phyloP scores from a whole-genome alignment of 1,139 yeast genomes.

The Torulaspora pretoriensis region DNA sequence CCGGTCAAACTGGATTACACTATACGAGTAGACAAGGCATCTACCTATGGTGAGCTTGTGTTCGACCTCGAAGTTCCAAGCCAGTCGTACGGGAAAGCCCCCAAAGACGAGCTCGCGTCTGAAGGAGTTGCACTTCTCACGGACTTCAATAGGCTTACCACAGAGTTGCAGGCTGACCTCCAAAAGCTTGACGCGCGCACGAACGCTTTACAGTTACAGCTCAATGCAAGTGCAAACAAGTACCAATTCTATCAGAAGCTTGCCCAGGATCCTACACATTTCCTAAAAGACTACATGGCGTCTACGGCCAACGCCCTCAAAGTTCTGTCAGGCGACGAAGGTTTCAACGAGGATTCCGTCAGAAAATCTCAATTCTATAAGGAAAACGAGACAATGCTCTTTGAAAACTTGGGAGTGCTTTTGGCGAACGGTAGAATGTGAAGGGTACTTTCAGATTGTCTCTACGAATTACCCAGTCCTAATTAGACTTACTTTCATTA shows the following conservation, averaged over 20 bases:
- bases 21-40: slow-evolving; percentile 67
- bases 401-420: slow-evolving; percentile 72
- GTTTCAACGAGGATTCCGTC: slow-evolving; percentile 85
- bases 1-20: slow-evolving; percentile 76
- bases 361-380: slow-evolving; percentile 78
- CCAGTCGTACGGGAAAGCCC: slow-evolving; percentile 3
- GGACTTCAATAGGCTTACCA: slow-evolving; percentile 49
- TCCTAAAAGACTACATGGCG: slow-evolving; percentile 67
- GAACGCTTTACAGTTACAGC: slow-evolving; percentile 33
- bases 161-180: slow-evolving; percentile 43
- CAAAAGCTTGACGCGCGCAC: slow-evolving; percentile 28
- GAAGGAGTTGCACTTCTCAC: slow-evolving; percentile 42
- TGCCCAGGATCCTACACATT: slow-evolving; percentile 70
- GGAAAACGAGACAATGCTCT: slow-evolving; percentile 58
- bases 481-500: neutral
- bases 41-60: slow-evolving; percentile 76
- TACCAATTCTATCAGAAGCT: slow-evolving; percentile 71
- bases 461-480: neutral
- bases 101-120: slow-evolving; percentile 35
- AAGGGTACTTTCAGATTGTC: neutral
- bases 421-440: slow-evolving; percentile 45
- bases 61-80: slow-evolving; percentile 61
- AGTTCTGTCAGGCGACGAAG: slow-evolving; percentile 79
- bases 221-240: slow-evolving; percentile 60
- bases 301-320: slow-evolving; percentile 72